These are phyloP conservation scores for Cicer judaicum DNA, from an alignment of 306 rosid genomes.

Conservation along the genomic window DNA sequence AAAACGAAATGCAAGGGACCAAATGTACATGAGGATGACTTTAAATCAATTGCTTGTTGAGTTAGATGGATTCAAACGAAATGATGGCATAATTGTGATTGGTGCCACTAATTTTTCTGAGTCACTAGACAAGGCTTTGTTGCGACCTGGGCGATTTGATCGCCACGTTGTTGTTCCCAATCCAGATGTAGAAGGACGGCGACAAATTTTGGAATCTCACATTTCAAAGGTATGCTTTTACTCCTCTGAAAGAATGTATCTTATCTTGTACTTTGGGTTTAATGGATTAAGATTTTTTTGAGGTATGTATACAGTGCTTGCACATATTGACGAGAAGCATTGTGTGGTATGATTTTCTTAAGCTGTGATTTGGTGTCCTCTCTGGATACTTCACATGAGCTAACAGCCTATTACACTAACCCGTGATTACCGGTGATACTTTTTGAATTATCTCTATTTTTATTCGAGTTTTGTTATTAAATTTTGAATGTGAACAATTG, in stretches of 20 bases:
- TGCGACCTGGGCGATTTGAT: slow-evolving; percentile 97
- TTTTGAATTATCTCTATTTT: neutral
- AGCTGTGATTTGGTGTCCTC: slow-evolving; percentile 7
- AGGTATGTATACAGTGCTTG: neutral
- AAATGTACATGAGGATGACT: slow-evolving; percentile 84
- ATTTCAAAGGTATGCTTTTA: slow-evolving; percentile 77
- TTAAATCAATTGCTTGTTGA: slow-evolving; percentile 94
- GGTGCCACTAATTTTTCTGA: slow-evolving; percentile 94
- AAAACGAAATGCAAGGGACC: slow-evolving; percentile 76
- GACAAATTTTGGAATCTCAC: slow-evolving; percentile 87
- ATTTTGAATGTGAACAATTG: neutral
- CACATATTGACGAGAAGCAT: neutral
- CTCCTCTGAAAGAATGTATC: neutral
- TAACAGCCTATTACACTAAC: neutral
- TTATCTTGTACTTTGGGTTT: slow-evolving; percentile 33
- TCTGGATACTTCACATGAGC: slow-evolving; percentile 1
- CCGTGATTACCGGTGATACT: neutral
- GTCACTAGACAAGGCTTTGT: slow-evolving; percentile 89
- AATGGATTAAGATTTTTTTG: neutral
- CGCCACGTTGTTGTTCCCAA: slow-evolving; percentile 86
- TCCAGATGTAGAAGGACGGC: slow-evolving; percentile 97
- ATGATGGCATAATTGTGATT: slow-evolving; percentile 93
- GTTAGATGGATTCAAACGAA: slow-evolving; percentile 95
- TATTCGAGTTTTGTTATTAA: neutral
- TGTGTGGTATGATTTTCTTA: neutral